A percentile compares a stretch with the other conserved stretches of the same genome.
phyloP scores from a whole-genome alignment of 176 grass and related monocot species.

The Triticum turgidum region DNA sequence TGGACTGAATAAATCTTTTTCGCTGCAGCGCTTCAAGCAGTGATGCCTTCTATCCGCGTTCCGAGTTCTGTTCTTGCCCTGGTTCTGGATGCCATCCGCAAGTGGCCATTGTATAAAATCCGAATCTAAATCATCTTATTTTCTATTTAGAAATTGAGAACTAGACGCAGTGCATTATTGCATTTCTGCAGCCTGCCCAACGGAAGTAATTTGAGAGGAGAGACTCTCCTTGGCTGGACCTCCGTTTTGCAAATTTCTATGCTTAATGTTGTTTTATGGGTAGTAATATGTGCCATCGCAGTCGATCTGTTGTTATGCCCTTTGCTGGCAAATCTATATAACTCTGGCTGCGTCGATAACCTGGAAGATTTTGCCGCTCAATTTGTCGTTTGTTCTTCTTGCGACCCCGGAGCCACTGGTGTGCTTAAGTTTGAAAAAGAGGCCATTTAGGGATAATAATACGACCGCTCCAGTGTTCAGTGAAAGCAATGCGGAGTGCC shows the following conservation, averaged over 20 bases:
- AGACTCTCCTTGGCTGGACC: neutral
- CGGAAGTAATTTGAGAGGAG: neutral
- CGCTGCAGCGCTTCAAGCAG: conserved; percentile 52
- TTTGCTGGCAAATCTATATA: neutral
- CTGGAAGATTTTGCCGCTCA: too few relatives aligned
- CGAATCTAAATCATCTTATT: neutral
- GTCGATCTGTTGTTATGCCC: neutral
- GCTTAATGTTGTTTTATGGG: neutral
- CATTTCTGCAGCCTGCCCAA: neutral
- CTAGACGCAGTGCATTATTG: neutral
- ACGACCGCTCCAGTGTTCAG: too few relatives aligned
- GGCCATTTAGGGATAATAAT: too few relatives aligned
- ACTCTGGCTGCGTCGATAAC: neutral
- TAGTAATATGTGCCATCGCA: neutral
- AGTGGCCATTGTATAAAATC: neutral
- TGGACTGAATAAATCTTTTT: neutral
- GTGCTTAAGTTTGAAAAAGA: too few relatives aligned
- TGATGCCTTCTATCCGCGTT: neutral
- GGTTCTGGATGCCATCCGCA: neutral
- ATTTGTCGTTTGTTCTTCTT: too few relatives aligned
- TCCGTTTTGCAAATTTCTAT: neutral
- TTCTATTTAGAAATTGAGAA: neutral
- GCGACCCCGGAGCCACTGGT: too few relatives aligned
- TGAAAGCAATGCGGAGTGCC: too few relatives aligned
- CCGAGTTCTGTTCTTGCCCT: neutral